phyloP scores from a whole-genome alignment of 176 grass and related monocot genomes.

The Thalia dealbata region DNA sequence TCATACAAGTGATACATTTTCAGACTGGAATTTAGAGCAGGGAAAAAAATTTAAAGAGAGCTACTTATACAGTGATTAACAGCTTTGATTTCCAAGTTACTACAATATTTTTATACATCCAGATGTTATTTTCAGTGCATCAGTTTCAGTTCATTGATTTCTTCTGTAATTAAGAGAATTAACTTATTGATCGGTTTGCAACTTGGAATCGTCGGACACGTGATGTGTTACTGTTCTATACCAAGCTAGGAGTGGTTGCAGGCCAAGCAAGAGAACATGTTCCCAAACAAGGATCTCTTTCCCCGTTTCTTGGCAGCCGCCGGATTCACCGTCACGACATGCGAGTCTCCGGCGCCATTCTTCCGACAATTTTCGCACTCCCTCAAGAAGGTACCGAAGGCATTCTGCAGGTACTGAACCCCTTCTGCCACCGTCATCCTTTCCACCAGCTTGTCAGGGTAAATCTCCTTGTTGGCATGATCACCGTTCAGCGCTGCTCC shows the following conservation, averaged over 20 bases:
- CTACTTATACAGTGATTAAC: too few species aligned
- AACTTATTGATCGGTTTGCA: too few species aligned
- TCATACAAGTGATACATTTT: too few species aligned
- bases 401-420: constrained; percentile 33
- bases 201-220: too few species aligned
- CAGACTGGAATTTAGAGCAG: too few species aligned
- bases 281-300: constrained; percentile 16
- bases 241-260: constrained; percentile 13
- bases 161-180: too few species aligned
- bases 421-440: constrained; percentile 62
- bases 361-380: constrained; percentile 50
- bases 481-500: constrained; percentile 64
- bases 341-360: constrained; percentile 34
- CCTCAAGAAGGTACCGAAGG: constrained; percentile 32
- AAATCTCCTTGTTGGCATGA: constrained; percentile 20
- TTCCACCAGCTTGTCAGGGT: constrained; percentile 53
- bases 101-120: too few species aligned
- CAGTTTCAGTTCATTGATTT: too few species aligned
- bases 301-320: background rate
- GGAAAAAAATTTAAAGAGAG: too few species aligned
- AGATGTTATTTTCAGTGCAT: too few species aligned
- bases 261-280: constrained; percentile 42
- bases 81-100: too few species aligned
- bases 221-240: too few species aligned
- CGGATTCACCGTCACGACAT: constrained; percentile 30